These are phyloP conservation scores for Phytophthora pseudosyringae DNA, from an alignment of 352 stramenopile species.

Conservation along the genomic window DNA sequence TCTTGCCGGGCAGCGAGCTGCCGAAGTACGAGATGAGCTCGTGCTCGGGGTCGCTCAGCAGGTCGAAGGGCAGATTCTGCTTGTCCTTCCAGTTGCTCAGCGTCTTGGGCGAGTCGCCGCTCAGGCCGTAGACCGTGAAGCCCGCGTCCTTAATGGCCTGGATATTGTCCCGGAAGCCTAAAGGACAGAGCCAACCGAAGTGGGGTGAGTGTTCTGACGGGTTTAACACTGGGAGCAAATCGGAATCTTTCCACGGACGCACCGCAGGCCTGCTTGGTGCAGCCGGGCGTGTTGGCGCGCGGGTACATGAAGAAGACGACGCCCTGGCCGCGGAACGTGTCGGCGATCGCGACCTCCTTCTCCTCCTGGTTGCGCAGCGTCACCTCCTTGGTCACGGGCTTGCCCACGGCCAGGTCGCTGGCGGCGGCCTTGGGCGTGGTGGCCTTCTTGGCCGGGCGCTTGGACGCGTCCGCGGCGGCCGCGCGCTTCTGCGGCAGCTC, in stretches of 20 bases:
- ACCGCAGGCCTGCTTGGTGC: conserved; percentile 90
- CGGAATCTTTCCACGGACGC: conserved; percentile 24
- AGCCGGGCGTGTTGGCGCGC: conserved; percentile 84
- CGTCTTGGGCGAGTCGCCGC: conserved; percentile 73
- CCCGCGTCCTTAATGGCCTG: conserved; percentile 82
- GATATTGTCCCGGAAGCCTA: conserved; percentile 87
- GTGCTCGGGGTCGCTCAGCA: conserved; percentile 84
- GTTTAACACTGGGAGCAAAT: conserved; percentile 18
- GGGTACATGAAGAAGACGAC: conserved; percentile 93
- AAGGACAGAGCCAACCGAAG: conserved; percentile 7
- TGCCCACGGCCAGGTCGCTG: conserved; percentile 67
- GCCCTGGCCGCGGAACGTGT: conserved; percentile 78
- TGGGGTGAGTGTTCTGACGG: conserved; percentile 16
- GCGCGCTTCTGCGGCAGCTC: conserved; percentile 42
- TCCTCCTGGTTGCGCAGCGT: conserved; percentile 80
- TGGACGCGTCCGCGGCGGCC: conserved; percentile 26
- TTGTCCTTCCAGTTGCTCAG: conserved; percentile 85
- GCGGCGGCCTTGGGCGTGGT: conserved; percentile 34
- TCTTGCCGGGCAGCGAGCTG: conserved; percentile 76
- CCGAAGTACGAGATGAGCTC: conserved; percentile 89
- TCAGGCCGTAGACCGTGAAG: conserved; percentile 84
- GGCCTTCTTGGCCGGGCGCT: conserved; percentile 58
- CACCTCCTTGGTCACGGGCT: conserved; percentile 62
- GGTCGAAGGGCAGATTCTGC: conserved; percentile 77
- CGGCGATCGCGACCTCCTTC: conserved; percentile 57